These are phyloP conservation scores for Akanthomyces lecanii DNA, from an alignment of 2,329 filamentous ascomycete species.

Conservation along the genomic window DNA sequence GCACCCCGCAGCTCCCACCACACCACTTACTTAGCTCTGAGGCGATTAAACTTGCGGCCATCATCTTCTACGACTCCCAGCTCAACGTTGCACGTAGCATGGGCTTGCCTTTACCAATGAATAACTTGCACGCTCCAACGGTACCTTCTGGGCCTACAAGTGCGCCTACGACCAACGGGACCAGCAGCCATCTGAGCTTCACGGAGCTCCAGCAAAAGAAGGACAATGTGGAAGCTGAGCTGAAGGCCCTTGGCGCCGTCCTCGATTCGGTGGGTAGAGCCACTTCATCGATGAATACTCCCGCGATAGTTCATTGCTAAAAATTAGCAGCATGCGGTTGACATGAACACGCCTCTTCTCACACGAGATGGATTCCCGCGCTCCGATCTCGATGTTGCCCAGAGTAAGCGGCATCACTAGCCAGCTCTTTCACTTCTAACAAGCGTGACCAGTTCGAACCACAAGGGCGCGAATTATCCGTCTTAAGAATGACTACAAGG, in stretches of 20 bases:
- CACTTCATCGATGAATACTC: conserved; percentile 5
- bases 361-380: conserved; percentile 90
- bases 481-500: conserved; percentile 89
- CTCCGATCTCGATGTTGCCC: conserved; percentile 89
- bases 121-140: conserved; percentile 55
- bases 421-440: conserved; percentile 18
- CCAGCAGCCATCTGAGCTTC: conserved; percentile 63
- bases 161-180: conserved; percentile 55
- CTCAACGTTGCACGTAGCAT: neutral
- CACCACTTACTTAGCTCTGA: neutral
- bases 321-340: conserved; percentile 70
- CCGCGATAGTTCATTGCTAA: conserved; percentile 22
- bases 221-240: conserved; percentile 77
- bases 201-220: conserved; percentile 80
- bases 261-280: conserved; percentile 70
- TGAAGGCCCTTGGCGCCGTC: conserved; percentile 77
- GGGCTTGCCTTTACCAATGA: conserved; percentile 36
- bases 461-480: conserved; percentile 85
- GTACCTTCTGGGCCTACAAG: conserved; percentile 71
- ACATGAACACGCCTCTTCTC: conserved; percentile 83
- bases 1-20: conserved; percentile 8
- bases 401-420: conserved; percentile 57
- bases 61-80: neutral
- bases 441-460: conserved; percentile 66
- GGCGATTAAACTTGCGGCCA: neutral